Base-by-base conservation (phyloP, 768 basidiomycete genomes). In the Brasilioporus rufonigricans region DNA sequence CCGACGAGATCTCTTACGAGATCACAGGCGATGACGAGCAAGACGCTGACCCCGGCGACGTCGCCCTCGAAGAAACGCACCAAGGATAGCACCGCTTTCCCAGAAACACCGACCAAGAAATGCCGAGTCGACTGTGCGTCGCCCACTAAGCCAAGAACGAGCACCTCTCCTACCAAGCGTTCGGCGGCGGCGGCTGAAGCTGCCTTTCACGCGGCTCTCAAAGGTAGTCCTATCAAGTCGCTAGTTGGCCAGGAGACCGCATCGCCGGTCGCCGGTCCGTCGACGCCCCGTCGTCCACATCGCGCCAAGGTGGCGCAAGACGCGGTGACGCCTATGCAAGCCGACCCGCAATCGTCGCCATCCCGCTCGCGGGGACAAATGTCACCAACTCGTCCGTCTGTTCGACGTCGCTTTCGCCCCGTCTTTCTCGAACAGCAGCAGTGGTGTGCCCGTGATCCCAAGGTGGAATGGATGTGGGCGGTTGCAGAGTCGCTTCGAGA, bases 401-500 rank as follows among this genome's bases (percentile, higher is more conserved):
- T 26, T 13, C 41, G 24, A 24, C 41, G 41, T 26, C 41, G 41
- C 24, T 43, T 43, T 16, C 41, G 41, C 5, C 41, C 41, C 24
- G 24, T 43, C 41, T 43, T 43, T 18, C 41, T 43, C 12, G 41
- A 43, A 14, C 41, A 43, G n/a, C 61, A 72, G 47, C 78, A 81
- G 44, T 82, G 81, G 81, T 69, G 65, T 24, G 65, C 66, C 26
- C 61, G 64, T 31, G 81, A 81, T 59, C 77, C 71, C 32, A 72
- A 65, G 48, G 61, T 61, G 21, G 62, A 63, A 32, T 55, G 47
- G n/a, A 59, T 69, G 40, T 70, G 70, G 69, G 57, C 45, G 5
- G 54, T 14, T 27, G 68, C 62, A 16, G 47, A 48, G n/a, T n/a
- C n/a, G n/a, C n/a, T n/a, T n/a, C n/a, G n/a, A n/a, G n/a, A n/a